Conservation (phyloP, 2,329 filamentous ascomycete species). For the Lasiodiplodia gonubiensis region DNA sequence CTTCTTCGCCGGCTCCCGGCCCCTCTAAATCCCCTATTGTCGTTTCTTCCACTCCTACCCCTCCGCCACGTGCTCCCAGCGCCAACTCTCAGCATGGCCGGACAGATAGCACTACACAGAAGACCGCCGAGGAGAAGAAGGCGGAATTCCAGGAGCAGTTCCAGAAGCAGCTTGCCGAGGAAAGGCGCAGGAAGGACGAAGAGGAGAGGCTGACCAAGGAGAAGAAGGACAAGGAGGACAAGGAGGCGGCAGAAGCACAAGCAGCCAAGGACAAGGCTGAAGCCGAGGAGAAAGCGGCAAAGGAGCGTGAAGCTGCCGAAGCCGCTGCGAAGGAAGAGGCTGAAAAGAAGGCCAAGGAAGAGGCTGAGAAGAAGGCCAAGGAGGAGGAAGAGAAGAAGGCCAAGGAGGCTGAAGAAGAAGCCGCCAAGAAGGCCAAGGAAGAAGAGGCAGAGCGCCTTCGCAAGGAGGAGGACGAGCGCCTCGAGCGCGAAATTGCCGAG, state of each 20-base stretch:
- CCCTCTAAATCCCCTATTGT: slow-evolving; percentile 66
- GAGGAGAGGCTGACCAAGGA: slow-evolving; percentile 50
- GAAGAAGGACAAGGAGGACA: slow-evolving; percentile 53
- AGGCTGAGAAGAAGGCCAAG: slow-evolving; percentile 29
- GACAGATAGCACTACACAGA: slow-evolving; percentile 71
- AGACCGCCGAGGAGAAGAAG: slow-evolving; percentile 76
- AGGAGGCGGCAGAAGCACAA: slow-evolving; percentile 55
- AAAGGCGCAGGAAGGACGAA: slow-evolving; percentile 49
- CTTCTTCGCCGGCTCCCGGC: slow-evolving; percentile 54
- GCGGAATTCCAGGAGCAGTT: slow-evolving; percentile 71
- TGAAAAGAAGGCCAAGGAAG: slow-evolving; percentile 44
- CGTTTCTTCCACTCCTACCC: slow-evolving; percentile 74
- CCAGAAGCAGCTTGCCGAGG: slow-evolving; percentile 53
- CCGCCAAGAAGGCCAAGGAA: slow-evolving; percentile 38
- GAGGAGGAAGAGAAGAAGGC: slow-evolving; percentile 51
- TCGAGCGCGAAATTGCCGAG: slow-evolving; percentile 69
- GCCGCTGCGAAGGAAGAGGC: slow-evolving; percentile 50
- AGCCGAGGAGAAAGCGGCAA: slow-evolving; percentile 47
- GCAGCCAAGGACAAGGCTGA: slow-evolving; percentile 55
- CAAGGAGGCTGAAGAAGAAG: slow-evolving; percentile 36
- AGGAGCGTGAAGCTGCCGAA: slow-evolving; percentile 55
- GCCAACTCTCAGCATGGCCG: slow-evolving; percentile 70
- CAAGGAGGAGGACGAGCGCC: slow-evolving; percentile 51
- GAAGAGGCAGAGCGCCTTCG: slow-evolving; percentile 42
- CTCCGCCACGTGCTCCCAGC: slow-evolving; percentile 74